These are phyloP conservation scores for Colletotrichum higginsianum DNA, from an alignment of 2,329 filamentous ascomycete genomes.

Conservation along the genomic window DNA sequence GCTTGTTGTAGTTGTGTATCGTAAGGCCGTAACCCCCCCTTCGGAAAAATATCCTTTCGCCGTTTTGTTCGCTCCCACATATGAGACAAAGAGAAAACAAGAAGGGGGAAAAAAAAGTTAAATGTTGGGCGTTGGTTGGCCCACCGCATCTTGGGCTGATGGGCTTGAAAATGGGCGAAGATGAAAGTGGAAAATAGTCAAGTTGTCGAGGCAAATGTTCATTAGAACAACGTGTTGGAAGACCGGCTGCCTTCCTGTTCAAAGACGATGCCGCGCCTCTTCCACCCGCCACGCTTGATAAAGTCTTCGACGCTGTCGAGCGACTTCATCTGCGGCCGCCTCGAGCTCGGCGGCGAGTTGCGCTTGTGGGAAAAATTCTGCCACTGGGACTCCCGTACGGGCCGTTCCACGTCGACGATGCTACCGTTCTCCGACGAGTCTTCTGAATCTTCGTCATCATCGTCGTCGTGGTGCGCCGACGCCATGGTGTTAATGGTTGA, in stretches of 20 bases:
- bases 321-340: slow-evolving; percentile 56
- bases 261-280: slow-evolving; percentile 60
- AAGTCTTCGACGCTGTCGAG: slow-evolving; percentile 56
- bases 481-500: slow-evolving; percentile 53
- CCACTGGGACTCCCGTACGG: slow-evolving; percentile 36
- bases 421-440: slow-evolving; percentile 34
- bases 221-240: slow-evolving; percentile 43
- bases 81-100: too few relatives aligned
- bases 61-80: slow-evolving; percentile 3
- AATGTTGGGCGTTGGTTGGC: not conserved
- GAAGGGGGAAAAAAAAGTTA: not conserved
- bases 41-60: not conserved
- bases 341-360: slow-evolving; percentile 28
- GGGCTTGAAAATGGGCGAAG: not conserved
- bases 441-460: slow-evolving; percentile 33
- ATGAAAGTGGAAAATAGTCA: not conserved
- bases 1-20: slow-evolving; percentile 8
- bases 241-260: slow-evolving; percentile 49
- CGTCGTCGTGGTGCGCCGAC: slow-evolving; percentile 40
- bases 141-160: not conserved
- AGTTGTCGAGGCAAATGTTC: not conserved
- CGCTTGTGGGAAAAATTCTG: slow-evolving; percentile 55
- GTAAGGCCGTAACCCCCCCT: slow-evolving; percentile 16
- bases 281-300: slow-evolving; percentile 61
- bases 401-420: slow-evolving; percentile 35